Evolutionary conservation across 306 rosid species (phyloP).

Genomic region (Elaeagnus macrophylla): DNA sequence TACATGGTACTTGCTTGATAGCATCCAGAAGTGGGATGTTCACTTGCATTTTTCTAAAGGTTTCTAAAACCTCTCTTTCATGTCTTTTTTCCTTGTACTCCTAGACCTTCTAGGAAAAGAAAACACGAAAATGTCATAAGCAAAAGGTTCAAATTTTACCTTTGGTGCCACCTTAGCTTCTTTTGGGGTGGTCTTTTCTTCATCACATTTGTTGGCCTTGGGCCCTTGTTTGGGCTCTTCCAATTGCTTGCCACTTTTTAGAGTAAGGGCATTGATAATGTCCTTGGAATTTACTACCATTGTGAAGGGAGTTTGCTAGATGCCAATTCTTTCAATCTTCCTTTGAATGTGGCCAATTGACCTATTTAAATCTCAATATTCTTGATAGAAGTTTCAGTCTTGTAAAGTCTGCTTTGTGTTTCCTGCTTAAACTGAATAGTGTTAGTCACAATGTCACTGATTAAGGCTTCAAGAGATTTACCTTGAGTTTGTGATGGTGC

Average conservation of each 20-base stretch:
- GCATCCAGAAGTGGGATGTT: too few species aligned
- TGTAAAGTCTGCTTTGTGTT: fast-evolving
- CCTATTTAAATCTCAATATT: not conserved
- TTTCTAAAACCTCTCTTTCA: not conserved
- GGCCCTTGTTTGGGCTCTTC: not conserved
- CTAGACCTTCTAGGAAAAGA: not conserved
- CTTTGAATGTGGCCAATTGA: not conserved
- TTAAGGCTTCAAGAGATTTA: not conserved
- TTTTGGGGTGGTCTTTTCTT: too few species aligned
- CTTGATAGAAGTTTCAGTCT: not conserved
- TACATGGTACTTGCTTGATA: not conserved
- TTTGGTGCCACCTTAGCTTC: not conserved
- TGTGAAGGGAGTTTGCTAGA: not conserved
- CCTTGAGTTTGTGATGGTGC: not conserved
- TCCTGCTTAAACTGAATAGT: not conserved
- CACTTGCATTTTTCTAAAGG: not conserved
- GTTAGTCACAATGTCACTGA: not conserved
- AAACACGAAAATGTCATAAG: not conserved
- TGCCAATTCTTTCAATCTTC: too few species aligned
- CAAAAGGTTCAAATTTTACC: not conserved
- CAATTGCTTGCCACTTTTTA: not conserved
- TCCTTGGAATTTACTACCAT: not conserved
- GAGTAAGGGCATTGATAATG: not conserved
- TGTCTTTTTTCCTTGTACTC: not conserved
- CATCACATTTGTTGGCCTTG: too few species aligned